Base-by-base conservation (phyloP, 805 yeast species). In the Candida qinlingensis region DNA sequence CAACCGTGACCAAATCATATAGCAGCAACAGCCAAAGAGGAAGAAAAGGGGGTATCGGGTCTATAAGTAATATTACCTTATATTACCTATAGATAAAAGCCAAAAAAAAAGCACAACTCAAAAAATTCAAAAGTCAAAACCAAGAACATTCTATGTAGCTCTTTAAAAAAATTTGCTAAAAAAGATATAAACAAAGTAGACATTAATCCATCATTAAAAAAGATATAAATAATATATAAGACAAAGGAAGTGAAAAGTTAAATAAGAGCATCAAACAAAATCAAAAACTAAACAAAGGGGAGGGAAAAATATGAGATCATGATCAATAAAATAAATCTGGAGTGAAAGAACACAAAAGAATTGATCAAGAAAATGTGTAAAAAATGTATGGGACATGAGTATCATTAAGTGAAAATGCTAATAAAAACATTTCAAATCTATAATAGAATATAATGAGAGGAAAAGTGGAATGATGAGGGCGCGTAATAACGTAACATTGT, bases 91-190 rank as follows among this genome's bases (percentile, higher is more conserved):
- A 19, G 19, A 19, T 19, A 19, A 19, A 19, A 19, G 19, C 19
- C 19, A 19, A 19, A 19, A 19, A 19, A 19, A 19, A 19, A 19
- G 19, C 19, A 19, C 19, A 19, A 19, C 2, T 19, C 3, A 19
- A 19, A 19, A 19, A 19, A 19, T 19, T 19, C 19, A 19, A 19
- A 19, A 19, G 19, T 19, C 19, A 33, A 41, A 41, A 41, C 43
- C 43, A 41, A 41, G 30, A 41, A 41, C 37, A 25, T 33, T 41
- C 36, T 41, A 40, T 40, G 42, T 41, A 31, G 29, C 37, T 31
- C 37, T 30, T 41, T 31, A 25, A 40, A 30, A 30, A 35, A 31
- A 25, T 19, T 33, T 27, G 30, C 34, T 13, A 6, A 13, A 41
- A 41, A 25, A 11, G 34, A 3, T 2, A 13, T 41, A 31, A 25